Conservation (phyloP, 805 yeast genomes). For the Yarrowia alimentaria region DNA sequence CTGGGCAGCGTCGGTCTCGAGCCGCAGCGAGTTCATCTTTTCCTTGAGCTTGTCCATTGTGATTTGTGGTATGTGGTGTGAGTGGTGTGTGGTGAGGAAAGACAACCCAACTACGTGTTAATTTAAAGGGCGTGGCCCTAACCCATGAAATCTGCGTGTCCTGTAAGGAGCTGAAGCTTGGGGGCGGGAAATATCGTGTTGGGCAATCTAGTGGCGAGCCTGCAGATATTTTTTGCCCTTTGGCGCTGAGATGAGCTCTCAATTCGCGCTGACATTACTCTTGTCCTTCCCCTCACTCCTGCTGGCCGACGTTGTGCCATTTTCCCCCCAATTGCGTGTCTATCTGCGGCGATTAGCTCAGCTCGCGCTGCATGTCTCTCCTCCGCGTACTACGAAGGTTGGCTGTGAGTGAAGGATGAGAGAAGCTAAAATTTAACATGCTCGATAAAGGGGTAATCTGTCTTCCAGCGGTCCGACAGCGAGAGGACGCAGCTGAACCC, state of each 20-base stretch:
- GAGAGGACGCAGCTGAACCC: too few species aligned
- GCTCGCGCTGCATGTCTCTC: too few species aligned
- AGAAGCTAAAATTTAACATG: conserved; percentile 8
- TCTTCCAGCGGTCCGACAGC: too few species aligned
- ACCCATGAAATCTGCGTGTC: not conserved
- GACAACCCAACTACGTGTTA: conserved; percentile 27
- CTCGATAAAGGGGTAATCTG: conserved; percentile 27
- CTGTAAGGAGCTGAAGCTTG: conserved; percentile 18
- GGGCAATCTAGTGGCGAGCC: too few species aligned
- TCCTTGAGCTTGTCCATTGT: conserved; percentile 53
- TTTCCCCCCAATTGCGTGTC: too few species aligned
- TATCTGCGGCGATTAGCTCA: too few species aligned
- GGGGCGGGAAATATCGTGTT: conserved; percentile 13
- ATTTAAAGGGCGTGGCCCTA: conserved; percentile 24
- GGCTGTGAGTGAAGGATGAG: too few species aligned
- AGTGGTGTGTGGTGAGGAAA: conserved; percentile 24
- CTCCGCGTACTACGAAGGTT: too few species aligned
- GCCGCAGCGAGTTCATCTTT: conserved; percentile 81
- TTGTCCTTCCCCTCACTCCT: not conserved
- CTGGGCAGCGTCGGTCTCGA: conserved; percentile 97
- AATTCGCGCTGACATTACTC: too few species aligned
- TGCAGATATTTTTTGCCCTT: too few species aligned
- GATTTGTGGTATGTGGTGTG: not conserved
- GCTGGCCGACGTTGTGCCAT: too few species aligned
- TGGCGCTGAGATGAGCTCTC: too few species aligned